Evolutionary conservation across 1,139 yeast species (phyloP).

Genomic region (Arxiozyma heterogenica): DNA sequence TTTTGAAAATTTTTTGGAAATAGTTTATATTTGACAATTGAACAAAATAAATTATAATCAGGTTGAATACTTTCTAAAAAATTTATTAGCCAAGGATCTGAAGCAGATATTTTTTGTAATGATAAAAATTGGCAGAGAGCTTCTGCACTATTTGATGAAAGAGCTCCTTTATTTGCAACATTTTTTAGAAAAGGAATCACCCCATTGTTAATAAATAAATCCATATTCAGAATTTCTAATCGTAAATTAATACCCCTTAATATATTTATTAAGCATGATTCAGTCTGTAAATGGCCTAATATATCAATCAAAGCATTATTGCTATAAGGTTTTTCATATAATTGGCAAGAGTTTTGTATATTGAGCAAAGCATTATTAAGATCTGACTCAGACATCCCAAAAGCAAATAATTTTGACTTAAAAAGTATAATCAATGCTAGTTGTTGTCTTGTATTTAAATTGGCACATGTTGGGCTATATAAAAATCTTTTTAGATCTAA

Average conservation of each 20-base stretch:
- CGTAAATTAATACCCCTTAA: constrained; percentile 8
- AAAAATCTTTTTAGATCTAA: constrained; percentile 27
- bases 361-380: background rate
- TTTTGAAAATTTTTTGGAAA: constrained; percentile 1
- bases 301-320: constrained; percentile 6
- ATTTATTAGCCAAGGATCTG: background rate
- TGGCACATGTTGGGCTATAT: constrained; percentile 1
- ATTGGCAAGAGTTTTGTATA: background rate
- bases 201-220: constrained; percentile 5
- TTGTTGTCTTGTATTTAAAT: background rate
- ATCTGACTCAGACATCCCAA: background rate
- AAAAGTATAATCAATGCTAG: background rate
- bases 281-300: constrained; percentile 9
- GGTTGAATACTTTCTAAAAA: background rate
- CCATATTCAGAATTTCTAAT: background rate
- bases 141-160: background rate
- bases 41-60: background rate
- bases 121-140: background rate
- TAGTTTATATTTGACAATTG: background rate
- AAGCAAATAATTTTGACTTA: background rate
- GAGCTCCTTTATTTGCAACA: background rate
- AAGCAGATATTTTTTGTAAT: background rate
- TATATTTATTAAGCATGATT: constrained; percentile 6
- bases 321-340: background rate
- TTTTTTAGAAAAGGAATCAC: constrained; percentile 8